Percentiles rank a stretch among this genome's conserved stretches.
These are phyloP conservation scores for Tetracladium marchalianum DNA, from an alignment of 495 filamentous ascomycete species.

Conservation along the genomic window DNA sequence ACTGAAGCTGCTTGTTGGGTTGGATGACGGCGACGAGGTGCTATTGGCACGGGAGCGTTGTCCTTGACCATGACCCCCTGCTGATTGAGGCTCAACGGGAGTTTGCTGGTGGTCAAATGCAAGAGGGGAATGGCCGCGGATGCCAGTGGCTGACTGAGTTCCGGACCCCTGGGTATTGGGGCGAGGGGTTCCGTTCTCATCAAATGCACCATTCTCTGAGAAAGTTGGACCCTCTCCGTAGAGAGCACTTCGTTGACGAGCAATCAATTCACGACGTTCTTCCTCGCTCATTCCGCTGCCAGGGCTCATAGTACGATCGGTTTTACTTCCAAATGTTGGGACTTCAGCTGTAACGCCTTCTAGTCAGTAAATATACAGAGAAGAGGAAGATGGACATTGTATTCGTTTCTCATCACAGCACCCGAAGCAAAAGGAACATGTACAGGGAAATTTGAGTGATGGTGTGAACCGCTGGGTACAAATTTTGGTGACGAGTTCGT, in stretches of 20 bases:
- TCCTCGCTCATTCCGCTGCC: conserved; percentile 81
- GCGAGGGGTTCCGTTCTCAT: conserved; percentile 51
- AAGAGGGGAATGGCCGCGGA: conserved; percentile 48
- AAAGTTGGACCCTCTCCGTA: conserved; percentile 68
- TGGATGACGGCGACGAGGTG: conserved; percentile 72
- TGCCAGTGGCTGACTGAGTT: conserved; percentile 39
- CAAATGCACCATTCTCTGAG: conserved; percentile 48
- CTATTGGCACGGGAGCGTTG: conserved; percentile 75
- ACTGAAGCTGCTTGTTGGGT: conserved; percentile 50
- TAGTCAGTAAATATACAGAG: conserved; percentile 30
- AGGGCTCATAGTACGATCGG: conserved; percentile 87
- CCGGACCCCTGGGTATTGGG: conserved; percentile 44
- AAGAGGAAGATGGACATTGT: conserved; percentile 23
- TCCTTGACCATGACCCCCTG: conserved; percentile 22
- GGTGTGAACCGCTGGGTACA: conserved; percentile 25
- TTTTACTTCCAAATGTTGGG: conserved; percentile 61
- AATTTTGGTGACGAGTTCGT: conserved; percentile 36
- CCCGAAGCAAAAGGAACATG: conserved; percentile 12
- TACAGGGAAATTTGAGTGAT: conserved; percentile 19
- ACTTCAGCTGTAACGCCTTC: conserved; percentile 70
- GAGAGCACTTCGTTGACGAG: conserved; percentile 84
- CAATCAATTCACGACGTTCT: conserved; percentile 89
- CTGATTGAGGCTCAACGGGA: conserved; percentile 20
- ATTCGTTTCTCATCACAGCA: conserved; percentile 9
- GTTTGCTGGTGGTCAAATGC: conserved; percentile 24